Evolutionary conservation across 768 basidiomycete genomes (phyloP).

Genomic region (Tricholoma bakamatsutake): DNA sequence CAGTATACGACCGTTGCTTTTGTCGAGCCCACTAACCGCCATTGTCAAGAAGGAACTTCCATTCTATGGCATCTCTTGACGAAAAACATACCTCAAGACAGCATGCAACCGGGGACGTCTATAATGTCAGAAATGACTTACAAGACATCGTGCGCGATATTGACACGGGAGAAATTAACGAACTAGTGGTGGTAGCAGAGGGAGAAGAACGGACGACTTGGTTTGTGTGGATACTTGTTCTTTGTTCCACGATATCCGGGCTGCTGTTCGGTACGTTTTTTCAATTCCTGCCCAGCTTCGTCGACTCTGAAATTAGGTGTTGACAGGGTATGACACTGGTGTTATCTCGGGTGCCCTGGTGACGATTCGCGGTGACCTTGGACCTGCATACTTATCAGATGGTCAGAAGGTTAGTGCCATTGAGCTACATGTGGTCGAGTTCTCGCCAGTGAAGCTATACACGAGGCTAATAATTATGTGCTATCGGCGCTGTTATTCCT

Average conservation of each 20-base stretch:
- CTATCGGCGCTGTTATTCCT: background rate
- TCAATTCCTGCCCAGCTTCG: background rate
- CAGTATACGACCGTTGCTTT: background rate
- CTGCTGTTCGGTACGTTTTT: slow-evolving; percentile 63
- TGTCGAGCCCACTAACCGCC: background rate
- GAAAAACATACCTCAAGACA: slow-evolving; percentile 7
- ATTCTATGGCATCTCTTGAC: slow-evolving; percentile 11
- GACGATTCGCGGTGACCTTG: slow-evolving; percentile 62
- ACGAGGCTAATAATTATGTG: background rate
- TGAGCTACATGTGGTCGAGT: background rate
- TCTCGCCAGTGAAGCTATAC: background rate
- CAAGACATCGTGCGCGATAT: slow-evolving; percentile 17
- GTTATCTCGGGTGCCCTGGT: slow-evolving; percentile 80
- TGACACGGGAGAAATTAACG: slow-evolving; percentile 52
- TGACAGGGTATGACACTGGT: slow-evolving; percentile 72
- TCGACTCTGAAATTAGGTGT: background rate
- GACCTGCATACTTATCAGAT: slow-evolving; percentile 47
- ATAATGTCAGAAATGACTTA: slow-evolving; percentile 6
- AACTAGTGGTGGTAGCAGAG: slow-evolving; percentile 53
- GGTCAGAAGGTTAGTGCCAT: slow-evolving; percentile 49
- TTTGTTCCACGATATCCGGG: slow-evolving; percentile 71
- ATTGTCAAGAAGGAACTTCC: background rate
- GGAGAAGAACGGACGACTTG: slow-evolving; percentile 62
- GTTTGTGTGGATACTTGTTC: slow-evolving; percentile 76
- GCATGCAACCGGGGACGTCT: slow-evolving; percentile 4